Conservation (phyloP, 257 asterid species). For the Handroanthus guayacan region DNA sequence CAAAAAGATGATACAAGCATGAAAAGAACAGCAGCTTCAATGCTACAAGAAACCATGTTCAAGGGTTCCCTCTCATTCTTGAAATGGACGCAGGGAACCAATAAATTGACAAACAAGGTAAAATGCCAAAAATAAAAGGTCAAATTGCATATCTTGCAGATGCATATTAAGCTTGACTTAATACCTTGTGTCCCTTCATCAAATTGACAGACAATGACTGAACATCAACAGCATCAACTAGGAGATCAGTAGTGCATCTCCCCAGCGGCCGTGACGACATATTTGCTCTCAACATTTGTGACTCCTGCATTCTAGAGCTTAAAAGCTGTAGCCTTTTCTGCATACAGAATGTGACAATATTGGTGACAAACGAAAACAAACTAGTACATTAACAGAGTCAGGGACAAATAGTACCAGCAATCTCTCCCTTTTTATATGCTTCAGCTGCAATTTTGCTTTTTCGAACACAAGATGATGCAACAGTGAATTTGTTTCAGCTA, state of each 20-base stretch:
- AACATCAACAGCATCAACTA: conserved; percentile 40
- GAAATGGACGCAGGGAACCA: conserved; percentile 27
- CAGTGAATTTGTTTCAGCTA: conserved; percentile 58
- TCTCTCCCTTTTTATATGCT: conserved; percentile 59
- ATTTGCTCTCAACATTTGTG: conserved; percentile 51
- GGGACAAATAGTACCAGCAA: conserved; percentile 64
- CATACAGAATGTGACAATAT: conserved; percentile 40
- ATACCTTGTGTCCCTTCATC: conserved; percentile 54
- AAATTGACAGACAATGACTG: conserved; percentile 41
- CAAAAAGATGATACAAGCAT: conserved; percentile 10
- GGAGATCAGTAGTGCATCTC: conserved; percentile 37
- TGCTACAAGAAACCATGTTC: conserved; percentile 1
- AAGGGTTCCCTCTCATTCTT: conserved; percentile 20
- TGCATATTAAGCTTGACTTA: conserved; percentile 21
- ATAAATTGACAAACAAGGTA: not conserved
- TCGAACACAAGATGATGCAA: conserved; percentile 64
- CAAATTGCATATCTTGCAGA: conserved; percentile 32
- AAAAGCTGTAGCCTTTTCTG: conserved; percentile 68
- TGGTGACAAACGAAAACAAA: conserved; percentile 18
- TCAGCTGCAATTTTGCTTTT: conserved; percentile 73
- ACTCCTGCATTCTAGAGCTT: conserved; percentile 65
- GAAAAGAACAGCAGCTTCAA: not conserved
- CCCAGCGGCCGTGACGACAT: conserved; percentile 40
- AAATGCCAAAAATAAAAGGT: not conserved
- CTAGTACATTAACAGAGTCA: conserved; percentile 29